phyloP scores from a whole-genome alignment of 495 filamentous ascomycete species.

The Tuber magnatum region DNA sequence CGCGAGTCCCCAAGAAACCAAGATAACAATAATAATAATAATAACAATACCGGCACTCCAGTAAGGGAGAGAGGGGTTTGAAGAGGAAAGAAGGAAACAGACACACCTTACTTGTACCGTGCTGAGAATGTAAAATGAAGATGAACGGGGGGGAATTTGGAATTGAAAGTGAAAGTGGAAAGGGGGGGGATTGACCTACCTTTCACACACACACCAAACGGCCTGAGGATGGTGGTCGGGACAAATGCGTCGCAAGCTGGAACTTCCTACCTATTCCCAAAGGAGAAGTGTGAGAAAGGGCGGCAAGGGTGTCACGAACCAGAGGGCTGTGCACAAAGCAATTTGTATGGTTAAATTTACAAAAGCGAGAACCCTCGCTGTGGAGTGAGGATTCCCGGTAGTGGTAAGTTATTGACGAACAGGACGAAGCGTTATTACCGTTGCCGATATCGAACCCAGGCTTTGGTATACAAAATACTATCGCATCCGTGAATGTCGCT shows the following conservation, averaged over 20 bases:
- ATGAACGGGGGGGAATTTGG: not conserved
- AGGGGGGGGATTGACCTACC: slow-evolving; percentile 1
- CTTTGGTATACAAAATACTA: not conserved
- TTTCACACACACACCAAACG: slow-evolving; percentile 1
- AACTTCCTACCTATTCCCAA: slow-evolving; percentile 11
- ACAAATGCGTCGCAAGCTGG: slow-evolving; percentile 31
- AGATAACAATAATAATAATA: not conserved
- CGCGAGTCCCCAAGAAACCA: not conserved
- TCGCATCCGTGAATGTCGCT: not conserved
- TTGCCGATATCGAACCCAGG: not conserved
- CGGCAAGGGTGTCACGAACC: slow-evolving; percentile 26
- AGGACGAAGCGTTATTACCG: not conserved
- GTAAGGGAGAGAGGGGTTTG: not conserved
- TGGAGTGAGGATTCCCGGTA: not conserved
- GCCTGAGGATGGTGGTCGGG: not conserved
- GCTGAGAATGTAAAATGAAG: not conserved
- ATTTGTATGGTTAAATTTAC: not conserved
- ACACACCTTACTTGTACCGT: not conserved
- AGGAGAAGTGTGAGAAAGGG: slow-evolving; percentile 32
- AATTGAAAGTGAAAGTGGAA: slow-evolving; percentile 28
- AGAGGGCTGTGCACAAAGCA: slow-evolving; percentile 29
- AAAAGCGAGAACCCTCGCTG: not conserved
- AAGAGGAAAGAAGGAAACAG: not conserved
- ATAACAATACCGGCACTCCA: not conserved
- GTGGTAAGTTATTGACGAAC: not conserved